phyloP scores from a whole-genome alignment of 1,139 yeast genomes.

The Yamadazyma trypodendri region DNA sequence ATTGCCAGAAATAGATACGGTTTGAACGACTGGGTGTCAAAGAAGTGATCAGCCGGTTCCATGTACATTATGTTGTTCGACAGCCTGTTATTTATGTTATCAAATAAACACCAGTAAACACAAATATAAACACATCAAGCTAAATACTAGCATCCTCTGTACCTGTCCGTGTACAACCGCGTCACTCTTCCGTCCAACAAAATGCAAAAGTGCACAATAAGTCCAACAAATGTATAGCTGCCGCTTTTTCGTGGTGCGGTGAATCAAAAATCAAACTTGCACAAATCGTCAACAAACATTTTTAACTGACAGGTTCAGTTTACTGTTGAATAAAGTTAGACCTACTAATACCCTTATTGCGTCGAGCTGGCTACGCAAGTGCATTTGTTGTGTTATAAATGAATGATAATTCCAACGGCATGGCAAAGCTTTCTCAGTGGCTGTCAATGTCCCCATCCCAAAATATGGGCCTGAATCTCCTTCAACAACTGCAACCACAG shows the following conservation, averaged over 20 bases:
- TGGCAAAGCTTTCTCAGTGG: conserved; percentile 14
- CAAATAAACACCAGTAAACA: too few species aligned
- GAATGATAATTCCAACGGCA: not conserved
- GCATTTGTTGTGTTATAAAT: not conserved
- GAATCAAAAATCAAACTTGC: not conserved
- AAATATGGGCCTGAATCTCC: conserved; percentile 5
- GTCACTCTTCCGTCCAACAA: too few species aligned
- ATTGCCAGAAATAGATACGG: conserved; percentile 90
- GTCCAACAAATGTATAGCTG: too few species aligned
- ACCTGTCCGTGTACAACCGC: too few species aligned
- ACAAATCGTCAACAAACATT: conserved; percentile 1
- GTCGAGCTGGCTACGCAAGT: too few species aligned
- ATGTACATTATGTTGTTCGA: not conserved
- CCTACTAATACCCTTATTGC: too few species aligned
- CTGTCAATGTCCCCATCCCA: conserved; percentile 8
- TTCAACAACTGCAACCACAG: conserved; percentile 12
- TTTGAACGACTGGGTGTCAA: conserved; percentile 83
- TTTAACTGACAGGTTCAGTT: conserved; percentile 3
- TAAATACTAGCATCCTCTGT: too few species aligned
- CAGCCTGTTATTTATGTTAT: not conserved
- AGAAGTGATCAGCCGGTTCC: conserved; percentile 17
- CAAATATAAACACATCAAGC: too few species aligned
- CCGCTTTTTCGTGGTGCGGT: conserved; percentile 1
- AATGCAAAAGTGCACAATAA: too few species aligned
- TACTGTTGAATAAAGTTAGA: too few species aligned